Evolutionary conservation across 495 filamentous ascomycete genomes (phyloP), one percentile per base, ranked within the genome.

Genomic region (Aspergillus ostianus): DNA sequence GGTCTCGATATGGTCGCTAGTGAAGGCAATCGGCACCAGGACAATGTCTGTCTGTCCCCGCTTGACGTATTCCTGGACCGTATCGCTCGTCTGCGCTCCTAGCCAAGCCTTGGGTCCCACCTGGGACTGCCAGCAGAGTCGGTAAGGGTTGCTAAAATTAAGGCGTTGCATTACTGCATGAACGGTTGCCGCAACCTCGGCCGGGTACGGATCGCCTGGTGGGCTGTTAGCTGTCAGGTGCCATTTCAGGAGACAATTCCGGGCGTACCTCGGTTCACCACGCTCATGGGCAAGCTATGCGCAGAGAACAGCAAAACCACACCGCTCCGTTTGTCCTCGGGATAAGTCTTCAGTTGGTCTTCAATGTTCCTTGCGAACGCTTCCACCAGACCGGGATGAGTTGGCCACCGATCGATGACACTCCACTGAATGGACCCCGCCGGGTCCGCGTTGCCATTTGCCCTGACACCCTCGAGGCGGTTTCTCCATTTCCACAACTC

Each of bases 1-100:
- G 2, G 95, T 99, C 74, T 99, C 95, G 64, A 99, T 99, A 67
- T 99, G 95, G 66, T 99, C 95, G 53, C 90, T 94, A 1, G 95
- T 99, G 68, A 99, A 99, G 10, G 95, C 95, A 58, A 99, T 94
- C 1, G 95, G 95, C 59, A 99, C 92, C 4, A 99, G 81, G 7
- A 97, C 80, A 29, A 99, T 78, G 67, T 99, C 91, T 29, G 88
- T 93, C 69, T 96, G 89, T 2, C 92, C 93, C 70, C 94, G 91
- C 67, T 89, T 85, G 56, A 98, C 87, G 67, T 96, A 96, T 36
- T 89, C 79, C 69, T 91, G 84, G 15, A 99, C 95, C 0, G 95
- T 93, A 59, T 86, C 85, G 62, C 84, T 85, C 0, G 95, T 98
- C 72, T 98, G 95, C 30, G 95, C 92, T 13, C 95, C 95, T 6